Evolutionary conservation across 2,329 filamentous ascomycete species (phyloP), one percentile per base, ranked within the genome.

Genomic region (Scleromitrula shiraiana): DNA sequence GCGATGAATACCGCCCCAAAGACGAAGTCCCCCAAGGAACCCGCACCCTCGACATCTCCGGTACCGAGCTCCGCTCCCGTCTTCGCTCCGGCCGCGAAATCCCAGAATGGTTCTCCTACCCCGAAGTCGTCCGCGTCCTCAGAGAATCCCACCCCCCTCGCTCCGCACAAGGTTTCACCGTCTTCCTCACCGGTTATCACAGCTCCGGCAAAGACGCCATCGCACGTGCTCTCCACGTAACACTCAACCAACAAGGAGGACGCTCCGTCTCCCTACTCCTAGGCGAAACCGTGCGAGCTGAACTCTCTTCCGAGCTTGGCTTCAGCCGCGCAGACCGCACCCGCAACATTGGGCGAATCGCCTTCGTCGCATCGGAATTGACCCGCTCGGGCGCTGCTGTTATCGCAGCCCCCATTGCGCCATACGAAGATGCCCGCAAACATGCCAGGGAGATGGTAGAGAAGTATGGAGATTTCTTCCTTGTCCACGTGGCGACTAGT

Each of bases 61-160:
- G 84, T 53, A 89, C 85, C 53, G 93, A 98, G 75, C 87, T 98
- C 63, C 90, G 93, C 64, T 80, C 85, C 64, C 87, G 93, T 62
- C 83, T 98, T 56, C 83, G 85, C 63, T 94, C 85, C 52, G 93
- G 93, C 60, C 87, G 87, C 62, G 88, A 95, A 60, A 98, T 98
- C 61, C 93, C 93, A 59, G 89, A 94, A 70, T 98, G 93, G 93
- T 98, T 98, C 79, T 97, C 93, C 26, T 98, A 98, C 76, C 91
- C 93, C 54, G 93, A 98, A 74, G 93, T 98, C 60, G 93, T 98
- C 71, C 83, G 82, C 69, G 93, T 97, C 41, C 84, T 98, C 53
- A 84, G 93, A 63, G 90, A 98, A 74, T 95, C 91, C 59, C 93
- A 97, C 75, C 93, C 91, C 41, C 82, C 94, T 43, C 86, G 93